Conservation (phyloP, 306 rosid genomes). For the Arachis stenosperma region DNA sequence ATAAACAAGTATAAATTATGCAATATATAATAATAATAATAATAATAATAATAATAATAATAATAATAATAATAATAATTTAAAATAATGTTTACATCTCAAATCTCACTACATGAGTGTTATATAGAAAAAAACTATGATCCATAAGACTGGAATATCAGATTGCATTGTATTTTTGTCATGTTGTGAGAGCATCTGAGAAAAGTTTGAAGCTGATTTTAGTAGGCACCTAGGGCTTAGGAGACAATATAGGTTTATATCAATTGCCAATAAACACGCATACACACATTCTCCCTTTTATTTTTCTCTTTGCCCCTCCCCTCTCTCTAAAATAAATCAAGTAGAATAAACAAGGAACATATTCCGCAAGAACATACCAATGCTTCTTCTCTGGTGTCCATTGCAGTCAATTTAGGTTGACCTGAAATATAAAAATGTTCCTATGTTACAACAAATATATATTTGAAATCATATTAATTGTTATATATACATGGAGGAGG, state of each 20-base stretch:
- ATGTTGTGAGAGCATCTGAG: too few relatives aligned
- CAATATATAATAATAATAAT: neutral
- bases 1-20: neutral
- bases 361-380: constrained; percentile 10
- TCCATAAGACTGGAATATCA: too few relatives aligned
- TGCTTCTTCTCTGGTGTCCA: constrained; percentile 7
- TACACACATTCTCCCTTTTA: constrained; percentile 1
- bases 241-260: constrained; percentile 23
- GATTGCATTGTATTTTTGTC: too few relatives aligned
- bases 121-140: too few relatives aligned
- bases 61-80: neutral
- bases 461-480: too few relatives aligned
- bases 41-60: neutral
- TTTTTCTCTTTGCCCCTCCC: neutral
- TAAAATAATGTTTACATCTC: too few relatives aligned
- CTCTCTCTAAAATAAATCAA: neutral
- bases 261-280: constrained; percentile 11
- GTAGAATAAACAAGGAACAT: constrained; percentile 2
- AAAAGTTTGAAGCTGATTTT: constrained; percentile 20
- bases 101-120: too few relatives aligned
- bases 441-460: too few relatives aligned
- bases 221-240: constrained; percentile 42
- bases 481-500: neutral
- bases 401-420: constrained; percentile 28
- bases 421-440: neutral